A percentile compares a stretch with the other conserved stretches of the same genome.
phyloP scores from a whole-genome alignment of 164 flowering plant species.

The Aristolochia californica region DNA sequence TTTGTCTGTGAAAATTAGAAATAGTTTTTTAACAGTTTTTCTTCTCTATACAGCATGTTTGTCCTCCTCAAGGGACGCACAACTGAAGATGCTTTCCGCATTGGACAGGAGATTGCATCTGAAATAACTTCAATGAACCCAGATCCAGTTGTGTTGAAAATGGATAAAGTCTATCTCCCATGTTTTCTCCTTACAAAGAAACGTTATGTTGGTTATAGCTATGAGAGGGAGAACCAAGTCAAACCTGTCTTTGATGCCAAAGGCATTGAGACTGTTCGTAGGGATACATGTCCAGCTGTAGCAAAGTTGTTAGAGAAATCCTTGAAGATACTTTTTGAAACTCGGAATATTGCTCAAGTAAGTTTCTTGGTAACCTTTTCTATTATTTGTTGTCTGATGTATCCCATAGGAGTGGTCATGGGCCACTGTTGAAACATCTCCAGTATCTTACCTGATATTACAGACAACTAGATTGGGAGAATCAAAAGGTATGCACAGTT shows the following conservation, averaged over 20 bases:
- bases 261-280: conserved; percentile 96
- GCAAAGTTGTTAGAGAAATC: conserved; percentile 86
- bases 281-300: conserved; percentile 91
- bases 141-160: conserved; percentile 68
- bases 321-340: conserved; percentile 58
- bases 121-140: conserved; percentile 78
- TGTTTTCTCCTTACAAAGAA: conserved; percentile 92
- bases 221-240: conserved; percentile 67
- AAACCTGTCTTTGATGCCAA: conserved; percentile 85
- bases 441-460: no score
- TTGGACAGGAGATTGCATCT: conserved; percentile 83
- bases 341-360: conserved; percentile 57
- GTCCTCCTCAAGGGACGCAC: conserved; percentile 86
- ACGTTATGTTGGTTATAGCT: conserved; percentile 96
- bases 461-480: no score
- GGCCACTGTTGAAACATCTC: not conserved
- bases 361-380: not conserved
- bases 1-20: not conserved
- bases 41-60: conserved; percentile 64
- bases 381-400: not conserved
- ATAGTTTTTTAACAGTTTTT: not conserved
- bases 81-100: conserved; percentile 47
- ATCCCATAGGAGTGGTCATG: not conserved
- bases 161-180: conserved; percentile 89
- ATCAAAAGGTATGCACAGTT: not conserved